Evolutionary conservation across 768 basidiomycete species (phyloP).

Genomic region (Leccinum broughii): DNA sequence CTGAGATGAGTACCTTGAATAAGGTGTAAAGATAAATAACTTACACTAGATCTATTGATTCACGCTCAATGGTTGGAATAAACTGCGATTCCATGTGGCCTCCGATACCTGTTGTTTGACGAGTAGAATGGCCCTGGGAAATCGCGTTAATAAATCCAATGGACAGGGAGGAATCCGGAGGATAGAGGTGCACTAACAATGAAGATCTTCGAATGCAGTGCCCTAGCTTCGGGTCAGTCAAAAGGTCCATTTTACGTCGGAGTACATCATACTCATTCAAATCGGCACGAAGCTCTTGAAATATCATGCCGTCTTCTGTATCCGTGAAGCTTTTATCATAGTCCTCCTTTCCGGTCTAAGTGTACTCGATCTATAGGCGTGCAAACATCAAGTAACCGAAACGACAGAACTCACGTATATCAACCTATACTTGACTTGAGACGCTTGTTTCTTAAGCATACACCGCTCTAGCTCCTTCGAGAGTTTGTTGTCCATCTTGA

Average conservation of each 20-base stretch:
- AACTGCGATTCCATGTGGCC: slow-evolving; percentile 13
- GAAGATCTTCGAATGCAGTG: slow-evolving; percentile 73
- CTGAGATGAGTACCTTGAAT: neutral
- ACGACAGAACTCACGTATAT: slow-evolving; percentile 7
- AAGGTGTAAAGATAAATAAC: neutral
- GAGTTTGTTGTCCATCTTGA: neutral
- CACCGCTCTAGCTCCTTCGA: neutral
- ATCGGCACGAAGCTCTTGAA: slow-evolving; percentile 12
- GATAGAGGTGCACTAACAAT: slow-evolving; percentile 51
- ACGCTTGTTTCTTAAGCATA: neutral
- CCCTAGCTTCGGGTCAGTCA: slow-evolving; percentile 36
- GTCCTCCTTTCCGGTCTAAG: slow-evolving; percentile 7
- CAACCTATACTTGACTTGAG: slow-evolving; percentile 4
- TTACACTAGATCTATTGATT: slow-evolving; percentile 15
- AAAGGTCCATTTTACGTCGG: neutral
- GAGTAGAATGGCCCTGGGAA: slow-evolving; percentile 12
- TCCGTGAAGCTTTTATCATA: neutral
- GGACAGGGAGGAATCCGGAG: neutral
- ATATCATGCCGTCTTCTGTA: neutral
- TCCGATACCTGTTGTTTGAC: slow-evolving; percentile 12
- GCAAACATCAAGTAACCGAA: too few species aligned
- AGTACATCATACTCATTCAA: slow-evolving; percentile 12
- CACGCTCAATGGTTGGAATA: slow-evolving; percentile 16
- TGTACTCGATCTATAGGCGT: neutral
- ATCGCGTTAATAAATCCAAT: neutral